Percentiles rank a stretch among this genome's conserved stretches.
These are phyloP conservation scores for Ogataea allantospora DNA, from an alignment of 805 yeast genomes.

Conservation along the genomic window DNA sequence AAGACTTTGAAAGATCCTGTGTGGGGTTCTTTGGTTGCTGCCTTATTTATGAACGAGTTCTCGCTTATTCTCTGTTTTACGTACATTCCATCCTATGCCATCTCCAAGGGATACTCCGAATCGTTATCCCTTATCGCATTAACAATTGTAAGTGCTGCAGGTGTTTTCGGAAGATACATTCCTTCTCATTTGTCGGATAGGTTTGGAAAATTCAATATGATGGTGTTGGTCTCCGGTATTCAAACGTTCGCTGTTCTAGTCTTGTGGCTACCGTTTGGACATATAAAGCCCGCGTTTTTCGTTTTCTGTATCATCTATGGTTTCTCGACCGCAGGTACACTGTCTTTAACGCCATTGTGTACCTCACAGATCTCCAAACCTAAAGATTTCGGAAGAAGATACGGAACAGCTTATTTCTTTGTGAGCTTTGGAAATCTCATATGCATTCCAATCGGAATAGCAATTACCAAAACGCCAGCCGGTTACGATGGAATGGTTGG, in stretches of 20 bases:
- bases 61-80: slow-evolving; percentile 51
- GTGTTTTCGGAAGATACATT: slow-evolving; percentile 45
- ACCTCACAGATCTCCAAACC: slow-evolving; percentile 65
- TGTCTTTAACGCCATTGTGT: slow-evolving; percentile 67
- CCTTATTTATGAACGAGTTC: slow-evolving; percentile 49
- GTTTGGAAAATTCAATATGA: slow-evolving; percentile 45
- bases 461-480: slow-evolving; percentile 29
- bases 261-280: slow-evolving; percentile 65
- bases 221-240: slow-evolving; percentile 38
- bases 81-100: slow-evolving; percentile 57
- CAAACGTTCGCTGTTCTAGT: slow-evolving; percentile 45
- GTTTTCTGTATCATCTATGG: slow-evolving; percentile 57
- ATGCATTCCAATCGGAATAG: slow-evolving; percentile 45
- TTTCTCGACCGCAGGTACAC: slow-evolving; percentile 57
- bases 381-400: slow-evolving; percentile 64
- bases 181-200: slow-evolving; percentile 46
- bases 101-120: slow-evolving; percentile 45
- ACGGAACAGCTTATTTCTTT: slow-evolving; percentile 63
- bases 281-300: slow-evolving; percentile 40
- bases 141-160: slow-evolving; percentile 43
- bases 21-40: slow-evolving; percentile 40
- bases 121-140: slow-evolving; percentile 41
- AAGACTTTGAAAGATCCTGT: slow-evolving; percentile 41
- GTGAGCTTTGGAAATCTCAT: slow-evolving; percentile 44
- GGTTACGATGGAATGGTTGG: slow-evolving; percentile 34